A percentile compares a stretch with the other conserved stretches of the same genome.
Evolutionary conservation across 78 protist genomes (phyloP).

Genomic region (slime mould (Dictyostelium discoideum)): DNA sequence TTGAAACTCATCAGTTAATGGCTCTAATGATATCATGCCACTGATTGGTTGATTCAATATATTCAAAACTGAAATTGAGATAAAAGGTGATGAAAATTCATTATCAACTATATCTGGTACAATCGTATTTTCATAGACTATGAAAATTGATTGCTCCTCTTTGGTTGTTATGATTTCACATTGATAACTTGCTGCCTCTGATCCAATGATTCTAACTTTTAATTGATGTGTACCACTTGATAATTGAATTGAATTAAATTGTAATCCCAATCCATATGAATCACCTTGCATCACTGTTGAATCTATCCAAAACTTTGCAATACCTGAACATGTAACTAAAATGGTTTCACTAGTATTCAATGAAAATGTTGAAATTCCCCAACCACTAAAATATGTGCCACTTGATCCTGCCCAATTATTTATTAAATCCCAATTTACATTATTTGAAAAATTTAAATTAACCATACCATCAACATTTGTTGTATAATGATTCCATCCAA

Average conservation of each 20-base stretch:
- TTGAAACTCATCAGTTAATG: background rate
- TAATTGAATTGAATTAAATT: background rate
- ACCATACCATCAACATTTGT: background rate
- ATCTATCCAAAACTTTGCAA: slow-evolving; percentile 17
- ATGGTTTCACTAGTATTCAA: background rate
- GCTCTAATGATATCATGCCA: background rate
- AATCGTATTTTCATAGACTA: background rate
- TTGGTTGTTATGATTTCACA: slow-evolving; percentile 1
- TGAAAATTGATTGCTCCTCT: background rate
- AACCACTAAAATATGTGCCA: slow-evolving; percentile 48
- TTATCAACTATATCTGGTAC: slow-evolving; percentile 42
- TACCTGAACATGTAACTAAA: slow-evolving; percentile 23
- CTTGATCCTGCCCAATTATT: slow-evolving; percentile 51
- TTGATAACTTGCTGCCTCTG: slow-evolving; percentile 9
- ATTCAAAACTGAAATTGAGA: slow-evolving; percentile 26
- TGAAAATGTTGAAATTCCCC: slow-evolving; percentile 43
- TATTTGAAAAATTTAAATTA: slow-evolving; percentile 1
- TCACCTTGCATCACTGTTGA: slow-evolving; percentile 41
- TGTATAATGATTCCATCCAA: slow-evolving; percentile 26
- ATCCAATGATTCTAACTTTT: slow-evolving; percentile 17
- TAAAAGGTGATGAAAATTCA: slow-evolving; percentile 38
- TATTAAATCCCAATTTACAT: slow-evolving; percentile 60
- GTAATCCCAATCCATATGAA: slow-evolving; percentile 5
- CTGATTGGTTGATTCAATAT: background rate
- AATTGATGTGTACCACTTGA: slow-evolving; percentile 39